Evolutionary conservation across 2,329 filamentous ascomycete species (phyloP).

Genomic region (Seiridium unicorne): DNA sequence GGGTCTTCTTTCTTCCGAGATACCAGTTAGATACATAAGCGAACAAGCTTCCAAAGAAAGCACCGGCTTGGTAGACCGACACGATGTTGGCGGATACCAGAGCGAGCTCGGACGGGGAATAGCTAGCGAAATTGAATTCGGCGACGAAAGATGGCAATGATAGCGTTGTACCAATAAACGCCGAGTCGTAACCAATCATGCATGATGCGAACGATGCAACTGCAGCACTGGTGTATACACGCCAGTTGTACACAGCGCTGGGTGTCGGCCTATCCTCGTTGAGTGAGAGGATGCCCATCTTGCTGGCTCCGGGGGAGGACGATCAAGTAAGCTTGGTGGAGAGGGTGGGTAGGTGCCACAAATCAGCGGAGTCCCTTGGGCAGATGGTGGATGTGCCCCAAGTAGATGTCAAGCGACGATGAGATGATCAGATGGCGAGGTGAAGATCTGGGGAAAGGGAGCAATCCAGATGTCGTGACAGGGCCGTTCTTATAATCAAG

Average conservation of each 20-base stretch:
- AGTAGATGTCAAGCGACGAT: neutral
- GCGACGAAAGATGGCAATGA: conserved; percentile 65
- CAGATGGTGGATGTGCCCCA: neutral
- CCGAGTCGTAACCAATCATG: conserved; percentile 64
- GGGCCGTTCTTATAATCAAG: conserved; percentile 1
- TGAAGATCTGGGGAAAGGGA: neutral
- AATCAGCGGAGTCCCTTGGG: too few species aligned
- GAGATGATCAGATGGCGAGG: neutral
- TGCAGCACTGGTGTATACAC: conserved; percentile 53
- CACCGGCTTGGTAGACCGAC: conserved; percentile 78
- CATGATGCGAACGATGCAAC: conserved; percentile 56
- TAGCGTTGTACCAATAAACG: conserved; percentile 78
- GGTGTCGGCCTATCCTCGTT: conserved; percentile 58
- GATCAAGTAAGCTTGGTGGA: neutral
- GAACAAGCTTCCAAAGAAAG: conserved; percentile 76
- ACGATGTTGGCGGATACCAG: conserved; percentile 74
- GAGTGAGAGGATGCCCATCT: conserved; percentile 47
- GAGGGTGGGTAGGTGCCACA: too few species aligned
- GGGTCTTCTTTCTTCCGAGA: conserved; percentile 63
- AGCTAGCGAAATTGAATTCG: conserved; percentile 64
- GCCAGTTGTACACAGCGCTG: conserved; percentile 59
- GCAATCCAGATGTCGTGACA: conserved; percentile 1
- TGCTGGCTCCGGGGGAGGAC: conserved; percentile 6
- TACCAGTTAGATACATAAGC: conserved; percentile 67
- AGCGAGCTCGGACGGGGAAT: conserved; percentile 47